A percentile compares a stretch with the other conserved stretches of the same genome.
These are phyloP conservation scores for Carex scoparia DNA, from an alignment of 176 grass and related monocot species.

Conservation along the genomic window DNA sequence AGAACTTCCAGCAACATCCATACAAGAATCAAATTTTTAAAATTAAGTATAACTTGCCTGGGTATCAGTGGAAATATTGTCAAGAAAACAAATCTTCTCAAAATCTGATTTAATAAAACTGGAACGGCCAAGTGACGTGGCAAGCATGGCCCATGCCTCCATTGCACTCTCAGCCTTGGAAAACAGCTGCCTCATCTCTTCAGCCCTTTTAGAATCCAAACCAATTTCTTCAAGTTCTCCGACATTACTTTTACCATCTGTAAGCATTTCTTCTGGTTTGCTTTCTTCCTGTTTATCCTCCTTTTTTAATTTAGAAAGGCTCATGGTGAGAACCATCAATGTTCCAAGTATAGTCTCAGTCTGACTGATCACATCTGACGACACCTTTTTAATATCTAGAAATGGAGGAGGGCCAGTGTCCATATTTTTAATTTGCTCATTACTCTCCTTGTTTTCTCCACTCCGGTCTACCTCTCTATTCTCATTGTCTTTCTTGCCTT, in stretches of 20 bases:
- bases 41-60: constrained; percentile 35
- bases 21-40: background rate
- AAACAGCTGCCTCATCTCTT: constrained; percentile 66
- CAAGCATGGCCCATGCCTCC: constrained; percentile 98
- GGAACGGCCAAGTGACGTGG: constrained; percentile 71
- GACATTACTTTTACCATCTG: constrained; percentile 32
- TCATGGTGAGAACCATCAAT: constrained; percentile 72
- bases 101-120: constrained; percentile 99
- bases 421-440: constrained; percentile 12
- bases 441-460: constrained; percentile 23
- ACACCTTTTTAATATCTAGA: constrained; percentile 78
- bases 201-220: constrained; percentile 44
- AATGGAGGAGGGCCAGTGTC: constrained; percentile 32
- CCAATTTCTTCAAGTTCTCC: constrained; percentile 26
- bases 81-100: constrained; percentile 94
- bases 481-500: constrained; percentile 25
- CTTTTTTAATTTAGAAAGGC: constrained; percentile 42
- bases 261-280: constrained; percentile 23
- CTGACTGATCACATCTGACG: constrained; percentile 70
- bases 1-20: background rate
- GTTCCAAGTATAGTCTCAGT: constrained; percentile 91
- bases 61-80: constrained; percentile 80
- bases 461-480: constrained; percentile 27
- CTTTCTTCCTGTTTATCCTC: constrained; percentile 28
- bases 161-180: constrained; percentile 91